Base-by-base conservation (phyloP, 176 grass and related monocot species). In the Pontederia paniculata region DNA sequence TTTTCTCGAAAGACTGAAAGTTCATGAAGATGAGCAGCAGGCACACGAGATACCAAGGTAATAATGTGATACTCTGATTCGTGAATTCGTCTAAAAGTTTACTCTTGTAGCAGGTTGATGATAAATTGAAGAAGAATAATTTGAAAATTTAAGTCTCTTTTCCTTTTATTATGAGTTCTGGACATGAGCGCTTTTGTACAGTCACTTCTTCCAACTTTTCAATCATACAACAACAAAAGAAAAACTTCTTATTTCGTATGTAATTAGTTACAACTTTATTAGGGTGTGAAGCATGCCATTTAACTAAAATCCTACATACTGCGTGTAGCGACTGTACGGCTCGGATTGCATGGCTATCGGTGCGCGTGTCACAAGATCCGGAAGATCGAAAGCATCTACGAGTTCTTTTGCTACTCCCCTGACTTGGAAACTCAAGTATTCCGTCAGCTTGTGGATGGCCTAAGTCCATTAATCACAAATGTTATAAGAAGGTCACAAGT, bases 371-470 rank as follows among this genome's bases (percentile, higher is more conserved):
- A 91, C 69, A 16, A 77, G 21, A 72, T 98, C 93, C 10, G 86
- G 86, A 62, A 98, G 62, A 76, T 98, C 83, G 10, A 98, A 98
- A 9, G 86, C 86, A 7, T 91, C 83, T 0, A 91, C 72, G 1
- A 98, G 81, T 75, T 98, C 93, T 58, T 46, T 57, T 0, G 86
- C 80, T 14, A 98, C 77, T 21, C 88, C 80, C 55, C 86, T 90
- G 53, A 91, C 86, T 73, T 98, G 93, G 77, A 84, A 98, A 71
- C 93, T 87, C 18, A 98, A 72, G 63, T 98, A 91, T 57, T 98
- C 83, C 51, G 75, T 72, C 18, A 98, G 50, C 59, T 98, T 98
- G 56, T 98, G 83, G 67, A 98, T 91, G 45, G 93, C 93, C 93
- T 98, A 77, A n/a, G n/a, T n/a, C n/a, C n/a, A n/a, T 37, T 37